Conservation (phyloP, 75 land plant species). For the Pseudotsuga menziesii region DNA sequence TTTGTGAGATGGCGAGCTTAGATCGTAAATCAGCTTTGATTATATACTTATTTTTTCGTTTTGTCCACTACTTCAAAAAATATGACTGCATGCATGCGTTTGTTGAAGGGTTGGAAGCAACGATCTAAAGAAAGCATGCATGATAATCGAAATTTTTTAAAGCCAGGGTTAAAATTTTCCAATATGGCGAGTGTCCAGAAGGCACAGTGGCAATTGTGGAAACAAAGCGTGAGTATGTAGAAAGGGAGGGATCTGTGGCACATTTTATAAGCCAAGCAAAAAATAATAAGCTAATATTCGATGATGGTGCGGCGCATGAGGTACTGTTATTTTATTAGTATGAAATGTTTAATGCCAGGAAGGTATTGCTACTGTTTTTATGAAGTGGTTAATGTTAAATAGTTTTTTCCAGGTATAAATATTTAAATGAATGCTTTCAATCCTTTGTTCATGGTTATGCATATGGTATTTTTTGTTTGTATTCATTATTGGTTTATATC, state of each 20-base stretch:
- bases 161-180: neutral
- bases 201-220: neutral
- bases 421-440: no score
- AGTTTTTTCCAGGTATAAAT: neutral
- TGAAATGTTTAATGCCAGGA: no score
- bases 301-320: neutral
- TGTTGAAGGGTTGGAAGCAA: neutral
- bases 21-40: no score
- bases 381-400: neutral
- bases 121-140: no score
- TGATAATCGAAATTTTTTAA: no score
- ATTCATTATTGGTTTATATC: no score
- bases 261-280: neutral
- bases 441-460: no score
- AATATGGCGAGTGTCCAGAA: neutral
- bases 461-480: no score
- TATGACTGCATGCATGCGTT: neutral
- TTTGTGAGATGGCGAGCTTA: no score
- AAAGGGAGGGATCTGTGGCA: constrained; percentile 2
- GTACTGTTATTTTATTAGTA: no score
- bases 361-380: neutral
- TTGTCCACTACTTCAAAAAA: neutral
- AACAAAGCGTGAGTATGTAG: neutral
- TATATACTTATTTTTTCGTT: no score
- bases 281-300: neutral